Evolutionary conservation across 352 stramenopile species (phyloP), one percentile per base, ranked within the genome.

Genomic region (Globisporangium mamillatum): DNA sequence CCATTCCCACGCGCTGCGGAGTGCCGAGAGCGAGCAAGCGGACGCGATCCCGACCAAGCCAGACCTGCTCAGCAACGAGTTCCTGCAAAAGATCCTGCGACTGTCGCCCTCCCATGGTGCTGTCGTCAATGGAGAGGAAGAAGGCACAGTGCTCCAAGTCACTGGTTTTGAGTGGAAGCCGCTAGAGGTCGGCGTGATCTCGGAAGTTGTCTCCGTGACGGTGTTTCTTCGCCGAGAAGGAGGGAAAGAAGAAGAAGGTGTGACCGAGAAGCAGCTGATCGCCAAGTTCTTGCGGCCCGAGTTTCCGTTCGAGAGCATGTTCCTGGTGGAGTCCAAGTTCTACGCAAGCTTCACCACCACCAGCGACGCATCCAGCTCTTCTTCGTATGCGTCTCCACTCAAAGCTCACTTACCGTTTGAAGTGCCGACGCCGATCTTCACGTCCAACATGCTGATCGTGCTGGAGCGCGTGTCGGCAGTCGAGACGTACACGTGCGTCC

Each of bases 261-360:
- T 12, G 48, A 56, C 68, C 9, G 50, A 73, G 60, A 75, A 66
- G 53, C 67, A 77, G 20, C 78, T 90, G 18, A 82, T 94, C 46
- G 83, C 80, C 46, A 94, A 94, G 70, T 94, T 93, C 54, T 63
- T 91, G 64, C 83, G 87, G 0, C 82, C 82, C 4, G 87, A 94
- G 65, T 89, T 94, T 67, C 84, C 87, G 14, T 89, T 94, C 50
- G 82, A 93, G 70, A 79, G 72, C 22, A 94, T 94, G 87, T 94
- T 94, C 56, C 65, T 68, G 8, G 83, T 94, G 54, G 87, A 94
- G 62, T 90, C 82, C 36, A 88, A 73, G 24, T 92, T 94, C 68
- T 94, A 94, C 75, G 70, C 72, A 27, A 34, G 75, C 9, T 87
- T 90, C 25, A 27, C 25, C 68, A 66, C 64, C 10, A 70, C 36